Conservation (phyloP, 495 filamentous ascomycete species). For the Diplogelasinospora grovesii region DNA sequence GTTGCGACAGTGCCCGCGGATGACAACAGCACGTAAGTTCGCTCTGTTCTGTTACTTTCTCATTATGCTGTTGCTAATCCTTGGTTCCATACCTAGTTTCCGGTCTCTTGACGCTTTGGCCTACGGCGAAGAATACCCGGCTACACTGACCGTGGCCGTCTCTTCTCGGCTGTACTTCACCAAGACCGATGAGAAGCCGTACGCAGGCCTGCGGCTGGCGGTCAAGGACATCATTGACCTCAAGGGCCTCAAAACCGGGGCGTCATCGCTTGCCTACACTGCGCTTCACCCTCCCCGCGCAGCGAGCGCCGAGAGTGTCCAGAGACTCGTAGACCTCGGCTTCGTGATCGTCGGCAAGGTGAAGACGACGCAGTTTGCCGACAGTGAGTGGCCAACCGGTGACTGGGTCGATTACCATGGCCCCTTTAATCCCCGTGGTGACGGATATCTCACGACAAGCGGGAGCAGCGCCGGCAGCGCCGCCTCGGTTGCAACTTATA, state of each 20-base stretch:
- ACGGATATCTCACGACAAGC: conserved; percentile 7
- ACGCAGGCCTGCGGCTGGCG: conserved; percentile 1
- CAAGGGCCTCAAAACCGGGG: conserved; percentile 8
- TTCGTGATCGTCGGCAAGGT: conserved; percentile 10
- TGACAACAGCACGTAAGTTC: no score
- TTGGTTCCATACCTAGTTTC: no score
- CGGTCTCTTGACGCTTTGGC: no score
- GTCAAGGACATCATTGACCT: conserved; percentile 15
- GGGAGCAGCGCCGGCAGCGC: conserved; percentile 9
- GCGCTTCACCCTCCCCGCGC: background rate
- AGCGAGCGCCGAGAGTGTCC: background rate
- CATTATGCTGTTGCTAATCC: no score
- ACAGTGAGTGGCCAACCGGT: background rate
- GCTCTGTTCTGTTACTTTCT: no score
- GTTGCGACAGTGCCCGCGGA: no score
- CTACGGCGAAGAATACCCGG: no score
- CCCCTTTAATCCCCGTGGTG: conserved; percentile 9
- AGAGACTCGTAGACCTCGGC: conserved; percentile 4
- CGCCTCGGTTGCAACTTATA: conserved; percentile 3
- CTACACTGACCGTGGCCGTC: no score
- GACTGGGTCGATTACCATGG: conserved; percentile 11
- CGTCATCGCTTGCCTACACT: conserved; percentile 1
- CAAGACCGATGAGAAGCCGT: background rate
- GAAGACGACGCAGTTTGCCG: conserved; percentile 11
- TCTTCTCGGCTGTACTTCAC: conserved; percentile 9